These are phyloP conservation scores for Auricularia auricula-judae DNA, from an alignment of 768 basidiomycete genomes.

Conservation along the genomic window DNA sequence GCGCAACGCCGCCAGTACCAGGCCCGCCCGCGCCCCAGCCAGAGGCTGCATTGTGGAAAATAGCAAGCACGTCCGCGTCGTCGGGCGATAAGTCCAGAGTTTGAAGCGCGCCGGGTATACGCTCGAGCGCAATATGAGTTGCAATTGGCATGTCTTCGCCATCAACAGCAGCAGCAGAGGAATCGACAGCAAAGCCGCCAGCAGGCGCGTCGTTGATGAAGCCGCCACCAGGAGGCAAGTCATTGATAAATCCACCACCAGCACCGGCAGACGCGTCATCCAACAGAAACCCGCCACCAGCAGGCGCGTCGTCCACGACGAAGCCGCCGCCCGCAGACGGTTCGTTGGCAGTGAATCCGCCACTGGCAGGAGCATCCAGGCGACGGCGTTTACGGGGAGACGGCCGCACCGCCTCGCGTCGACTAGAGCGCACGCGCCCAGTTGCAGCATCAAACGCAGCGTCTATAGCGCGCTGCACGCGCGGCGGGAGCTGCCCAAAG, in stretches of 20 bases:
- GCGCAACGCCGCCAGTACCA: constrained; percentile 32
- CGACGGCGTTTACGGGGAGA: not conserved
- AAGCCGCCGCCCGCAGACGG: not conserved
- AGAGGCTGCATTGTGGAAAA: constrained; percentile 64
- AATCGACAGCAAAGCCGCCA: constrained; percentile 3
- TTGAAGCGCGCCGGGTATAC: constrained; percentile 51
- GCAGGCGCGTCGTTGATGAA: constrained; percentile 6
- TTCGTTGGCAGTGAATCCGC: not conserved
- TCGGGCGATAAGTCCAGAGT: constrained; percentile 51
- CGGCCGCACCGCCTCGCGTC: not conserved
- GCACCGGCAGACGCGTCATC: not conserved
- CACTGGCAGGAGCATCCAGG: not conserved
- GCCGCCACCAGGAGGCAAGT: not conserved
- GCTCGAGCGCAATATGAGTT: constrained; percentile 38
- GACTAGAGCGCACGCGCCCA: not conserved
- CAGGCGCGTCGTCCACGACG: not conserved
- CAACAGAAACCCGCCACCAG: not conserved
- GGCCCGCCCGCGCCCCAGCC: constrained; percentile 42
- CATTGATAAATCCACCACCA: constrained; percentile 24
- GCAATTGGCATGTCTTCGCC: not conserved
- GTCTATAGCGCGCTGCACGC: not conserved
- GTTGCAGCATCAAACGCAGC: not conserved
- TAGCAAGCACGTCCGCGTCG: constrained; percentile 47
- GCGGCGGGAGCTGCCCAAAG: not conserved
- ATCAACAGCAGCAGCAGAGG: constrained; percentile 7